These are phyloP conservation scores for Triticum timopheevii DNA, from an alignment of 176 grass and related monocot species.

Conservation along the genomic window DNA sequence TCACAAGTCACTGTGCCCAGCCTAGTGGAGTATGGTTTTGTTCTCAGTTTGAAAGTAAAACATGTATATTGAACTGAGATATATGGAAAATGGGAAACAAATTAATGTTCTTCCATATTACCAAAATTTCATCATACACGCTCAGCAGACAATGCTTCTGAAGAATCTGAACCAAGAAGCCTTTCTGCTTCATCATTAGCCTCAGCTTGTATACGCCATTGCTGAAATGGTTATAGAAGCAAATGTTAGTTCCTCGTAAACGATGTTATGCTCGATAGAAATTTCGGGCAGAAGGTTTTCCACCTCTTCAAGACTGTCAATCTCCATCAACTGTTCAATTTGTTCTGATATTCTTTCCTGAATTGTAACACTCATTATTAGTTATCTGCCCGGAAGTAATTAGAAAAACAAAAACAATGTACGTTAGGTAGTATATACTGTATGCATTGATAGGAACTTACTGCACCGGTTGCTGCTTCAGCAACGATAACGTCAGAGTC, in stretches of 20 bases:
- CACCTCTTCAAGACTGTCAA: slow-evolving; percentile 98
- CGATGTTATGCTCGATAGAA: slow-evolving; percentile 2
- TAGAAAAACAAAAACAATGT: slow-evolving; percentile 16
- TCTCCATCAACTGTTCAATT: slow-evolving; percentile 96
- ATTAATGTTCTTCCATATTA: slow-evolving; percentile 11
- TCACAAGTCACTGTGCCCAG: background rate
- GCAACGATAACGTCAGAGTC: slow-evolving; percentile 89
- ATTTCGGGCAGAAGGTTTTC: slow-evolving; percentile 26
- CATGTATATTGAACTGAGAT: background rate
- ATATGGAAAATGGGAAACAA: background rate
- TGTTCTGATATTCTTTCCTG: slow-evolving; percentile 93
- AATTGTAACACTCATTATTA: slow-evolving; percentile 14
- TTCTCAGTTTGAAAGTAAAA: background rate
- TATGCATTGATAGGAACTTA: slow-evolving; percentile 43
- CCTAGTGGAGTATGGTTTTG: background rate
- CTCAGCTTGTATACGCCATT: slow-evolving; percentile 96
- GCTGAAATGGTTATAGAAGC: slow-evolving; percentile 51
- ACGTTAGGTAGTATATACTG: background rate
- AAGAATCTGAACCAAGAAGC: slow-evolving; percentile 78
- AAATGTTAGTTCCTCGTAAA: slow-evolving; percentile 5
- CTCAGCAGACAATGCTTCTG: slow-evolving; percentile 49
- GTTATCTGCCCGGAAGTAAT: background rate
- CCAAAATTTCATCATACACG: slow-evolving; percentile 39
- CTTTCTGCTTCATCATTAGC: slow-evolving; percentile 98
- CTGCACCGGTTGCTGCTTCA: slow-evolving; percentile 83